phyloP scores from a whole-genome alignment of 768 basidiomycete genomes.

The Phanerochaete carnosa region DNA sequence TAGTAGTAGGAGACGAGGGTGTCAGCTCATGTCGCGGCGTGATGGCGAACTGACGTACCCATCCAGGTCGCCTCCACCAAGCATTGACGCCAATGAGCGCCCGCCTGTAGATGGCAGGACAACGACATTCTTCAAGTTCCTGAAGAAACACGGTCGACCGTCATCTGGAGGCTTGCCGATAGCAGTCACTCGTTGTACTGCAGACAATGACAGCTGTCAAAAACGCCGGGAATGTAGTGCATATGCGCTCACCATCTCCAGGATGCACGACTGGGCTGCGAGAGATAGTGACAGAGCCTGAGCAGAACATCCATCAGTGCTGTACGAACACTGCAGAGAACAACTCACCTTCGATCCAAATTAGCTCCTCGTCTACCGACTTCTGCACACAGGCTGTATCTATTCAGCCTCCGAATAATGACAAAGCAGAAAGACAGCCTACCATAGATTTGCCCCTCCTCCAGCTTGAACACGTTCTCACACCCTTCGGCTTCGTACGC shows the following conservation, averaged over 20 bases:
- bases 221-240: not conserved
- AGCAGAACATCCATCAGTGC: not conserved
- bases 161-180: conserved; percentile 64
- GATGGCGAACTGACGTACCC: conserved; percentile 42
- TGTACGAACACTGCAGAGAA: conserved; percentile 16
- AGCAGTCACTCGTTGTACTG: conserved; percentile 68
- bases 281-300: conserved; percentile 39
- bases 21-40: not conserved
- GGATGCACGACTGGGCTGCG: conserved; percentile 75
- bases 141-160: conserved; percentile 53
- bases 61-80: conserved; percentile 79
- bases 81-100: conserved; percentile 63
- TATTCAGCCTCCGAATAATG: not conserved
- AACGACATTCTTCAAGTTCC: conserved; percentile 63
- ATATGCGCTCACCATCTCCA: conserved; percentile 54
- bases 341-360: conserved; percentile 57
- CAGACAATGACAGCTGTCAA: not conserved
- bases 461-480: conserved; percentile 51
- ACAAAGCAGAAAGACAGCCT: conserved; percentile 13
- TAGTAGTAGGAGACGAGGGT: no score
- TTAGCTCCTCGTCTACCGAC: conserved; percentile 45
- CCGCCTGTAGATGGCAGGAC: conserved; percentile 60
- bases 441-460: conserved; percentile 68
- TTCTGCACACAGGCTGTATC: conserved; percentile 54
- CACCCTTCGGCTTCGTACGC: conserved; percentile 50